A percentile compares a stretch with the other conserved stretches of the same genome.
phyloP scores from a whole-genome alignment of 2,329 filamentous ascomycete species.

The Fusarium sp. region DNA sequence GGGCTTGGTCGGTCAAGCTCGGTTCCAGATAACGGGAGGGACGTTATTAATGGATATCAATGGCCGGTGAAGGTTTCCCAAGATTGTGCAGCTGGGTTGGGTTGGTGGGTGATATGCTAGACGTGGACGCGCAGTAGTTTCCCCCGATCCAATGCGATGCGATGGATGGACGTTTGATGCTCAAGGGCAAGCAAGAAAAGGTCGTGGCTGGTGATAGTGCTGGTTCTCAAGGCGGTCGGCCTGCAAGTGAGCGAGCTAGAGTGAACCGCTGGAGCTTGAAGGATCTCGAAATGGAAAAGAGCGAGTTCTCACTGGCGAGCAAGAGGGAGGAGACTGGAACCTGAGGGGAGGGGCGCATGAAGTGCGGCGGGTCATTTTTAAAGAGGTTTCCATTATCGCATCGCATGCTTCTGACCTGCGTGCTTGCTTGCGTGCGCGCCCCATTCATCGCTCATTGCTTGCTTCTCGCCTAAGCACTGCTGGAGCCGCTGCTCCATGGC shows the following conservation, averaged over 20 bases:
- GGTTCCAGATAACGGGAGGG: slow-evolving; percentile 16
- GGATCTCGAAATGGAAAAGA: slow-evolving; percentile 28
- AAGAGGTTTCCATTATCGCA: slow-evolving; percentile 22
- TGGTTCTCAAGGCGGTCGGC: background rate
- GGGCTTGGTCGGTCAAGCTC: slow-evolving; percentile 25
- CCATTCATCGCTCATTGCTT: background rate
- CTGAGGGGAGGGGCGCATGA: slow-evolving; percentile 34
- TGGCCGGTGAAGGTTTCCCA: slow-evolving; percentile 30
- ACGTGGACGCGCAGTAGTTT: slow-evolving; percentile 22
- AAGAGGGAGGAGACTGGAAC: slow-evolving; percentile 19
- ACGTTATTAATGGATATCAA: slow-evolving; percentile 33
- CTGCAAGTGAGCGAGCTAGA: slow-evolving; percentile 17
- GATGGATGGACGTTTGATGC: background rate
- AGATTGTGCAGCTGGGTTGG: slow-evolving; percentile 7
- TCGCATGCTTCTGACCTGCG: slow-evolving; percentile 8
- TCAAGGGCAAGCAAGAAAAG: slow-evolving; percentile 10
- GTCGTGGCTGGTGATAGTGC: slow-evolving; percentile 19
- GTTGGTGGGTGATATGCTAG: slow-evolving; percentile 33
- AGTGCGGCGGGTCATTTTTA: slow-evolving; percentile 43
- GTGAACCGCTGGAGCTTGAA: slow-evolving; percentile 31
- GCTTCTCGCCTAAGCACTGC: background rate
- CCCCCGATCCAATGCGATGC: slow-evolving; percentile 8
- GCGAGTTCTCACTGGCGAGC: slow-evolving; percentile 37
- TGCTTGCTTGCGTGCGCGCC: background rate
- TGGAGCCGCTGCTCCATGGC: background rate